Base-by-base conservation (phyloP, 2,329 filamentous ascomycete species). In the Pezicula carpinea region DNA sequence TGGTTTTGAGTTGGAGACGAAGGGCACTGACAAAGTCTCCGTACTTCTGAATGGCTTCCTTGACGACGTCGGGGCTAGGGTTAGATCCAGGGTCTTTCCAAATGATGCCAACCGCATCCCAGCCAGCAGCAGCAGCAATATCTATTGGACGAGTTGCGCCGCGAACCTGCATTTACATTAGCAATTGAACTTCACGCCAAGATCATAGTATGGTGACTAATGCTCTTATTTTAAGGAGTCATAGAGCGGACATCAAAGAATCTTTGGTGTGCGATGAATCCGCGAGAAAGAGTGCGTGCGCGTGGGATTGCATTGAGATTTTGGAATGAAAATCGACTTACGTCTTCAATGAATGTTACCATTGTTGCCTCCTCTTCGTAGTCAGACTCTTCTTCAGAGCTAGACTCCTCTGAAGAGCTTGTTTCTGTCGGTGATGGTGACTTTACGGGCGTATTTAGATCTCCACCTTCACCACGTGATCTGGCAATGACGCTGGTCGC, bases 61-160 rank as follows among this genome's bases (percentile, higher is more conserved):
- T 58, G 18, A 64, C 50, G 17, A 53, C 53, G 34, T 59, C 56
- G 15, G 47, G 39, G 43, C 47, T 60, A 13, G 61, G 59, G 43
- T 23, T 60, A 26, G 59, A 64, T 46, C 51, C 53, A 23, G 56
- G 59, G 59, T 58, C 67, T 64, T 49, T 75, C 71, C 48, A 79
- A 62, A 78, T 69, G 39, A 76, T 69, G 15, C 74, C 74, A 50
- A 76, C 69, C 0, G 71, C 67, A 56, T 80, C 77, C 75, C 76
- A 80, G 3, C 68, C 70, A 19, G 73, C 73, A 19, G 70, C 75
- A 47, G 73, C 73, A 14, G 68, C 64, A 8, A 67, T 62, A 40
- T 77, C 70, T 7, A 57, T 51, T 2, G 77, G 77, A 11, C 62
- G 59, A 3, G 31, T 46, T 23, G 41, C 14, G 14, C 53, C 56